Percentiles rank a stretch among this genome's conserved stretches.
Evolutionary conservation across 1,139 yeast genomes (phyloP).

Genomic region (Pichia sp.): DNA sequence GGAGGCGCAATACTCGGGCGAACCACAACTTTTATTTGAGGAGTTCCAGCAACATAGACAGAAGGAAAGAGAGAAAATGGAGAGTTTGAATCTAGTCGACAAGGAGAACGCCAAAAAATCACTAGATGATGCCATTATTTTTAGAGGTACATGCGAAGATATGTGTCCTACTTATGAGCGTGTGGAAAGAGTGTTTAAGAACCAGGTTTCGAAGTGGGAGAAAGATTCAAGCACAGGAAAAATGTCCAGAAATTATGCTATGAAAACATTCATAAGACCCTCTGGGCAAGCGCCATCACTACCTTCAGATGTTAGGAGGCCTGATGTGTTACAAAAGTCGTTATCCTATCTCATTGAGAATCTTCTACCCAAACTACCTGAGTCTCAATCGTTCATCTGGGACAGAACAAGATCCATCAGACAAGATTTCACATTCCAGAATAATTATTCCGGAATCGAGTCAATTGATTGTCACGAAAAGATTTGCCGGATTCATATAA

Average conservation of each 20-base stretch:
- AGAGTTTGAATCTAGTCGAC: slow-evolving; percentile 75
- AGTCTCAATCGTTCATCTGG: slow-evolving; percentile 91
- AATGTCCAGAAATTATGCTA: slow-evolving; percentile 59
- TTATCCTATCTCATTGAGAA: slow-evolving; percentile 63
- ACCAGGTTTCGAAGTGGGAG: slow-evolving; percentile 77
- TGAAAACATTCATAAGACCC: slow-evolving; percentile 93
- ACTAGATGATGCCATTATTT: slow-evolving; percentile 77
- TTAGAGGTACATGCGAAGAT: slow-evolving; percentile 82
- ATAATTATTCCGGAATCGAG: slow-evolving; percentile 88
- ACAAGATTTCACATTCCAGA: slow-evolving; percentile 95
- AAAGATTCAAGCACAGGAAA: slow-evolving; percentile 56
- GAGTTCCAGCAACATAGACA: slow-evolving; percentile 69
- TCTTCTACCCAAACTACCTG: slow-evolving; percentile 63
- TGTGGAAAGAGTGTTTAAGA: slow-evolving; percentile 80
- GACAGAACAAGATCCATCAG: slow-evolving; percentile 97
- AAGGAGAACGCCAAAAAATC: slow-evolving; percentile 78
- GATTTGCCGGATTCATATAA: slow-evolving; percentile 81
- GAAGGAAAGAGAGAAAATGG: slow-evolving; percentile 74
- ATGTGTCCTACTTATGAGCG: slow-evolving; percentile 97
- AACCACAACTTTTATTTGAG: slow-evolving; percentile 46
- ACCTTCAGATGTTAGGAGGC: slow-evolving; percentile 97
- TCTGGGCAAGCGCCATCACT: slow-evolving; percentile 98
- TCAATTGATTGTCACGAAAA: slow-evolving; percentile 90
- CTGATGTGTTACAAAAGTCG: slow-evolving; percentile 58
- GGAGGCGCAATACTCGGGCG: slow-evolving; percentile 34